Evolutionary conservation across 2,329 filamentous ascomycete genomes (phyloP).

Genomic region (Fusarium pseudocircinatum): DNA sequence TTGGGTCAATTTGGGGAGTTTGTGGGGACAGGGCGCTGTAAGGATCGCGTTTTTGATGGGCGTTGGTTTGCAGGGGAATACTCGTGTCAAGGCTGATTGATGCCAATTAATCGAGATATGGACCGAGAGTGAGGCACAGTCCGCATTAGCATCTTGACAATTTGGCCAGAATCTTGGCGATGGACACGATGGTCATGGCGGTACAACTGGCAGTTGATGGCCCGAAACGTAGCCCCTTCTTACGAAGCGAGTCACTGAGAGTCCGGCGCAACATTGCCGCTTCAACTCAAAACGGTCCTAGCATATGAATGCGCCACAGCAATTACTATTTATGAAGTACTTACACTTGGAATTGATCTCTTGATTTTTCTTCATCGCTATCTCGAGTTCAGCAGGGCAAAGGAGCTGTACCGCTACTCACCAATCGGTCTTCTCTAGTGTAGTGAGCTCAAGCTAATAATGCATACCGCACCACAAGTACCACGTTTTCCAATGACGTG

Average conservation of each 20-base stretch:
- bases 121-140: not conserved
- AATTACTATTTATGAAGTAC: no score
- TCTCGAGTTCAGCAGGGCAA: not conserved
- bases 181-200: not conserved
- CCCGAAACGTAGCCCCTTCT: no score
- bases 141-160: not conserved
- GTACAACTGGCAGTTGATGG: no score
- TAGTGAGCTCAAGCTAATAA: not conserved
- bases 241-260: no score
- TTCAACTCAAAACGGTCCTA: no score
- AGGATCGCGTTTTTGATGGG: slow-evolving; percentile 28
- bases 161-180: not conserved
- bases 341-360: no score
- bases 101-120: not conserved
- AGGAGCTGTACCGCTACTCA: not conserved
- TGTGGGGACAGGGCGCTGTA: slow-evolving; percentile 27
- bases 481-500: not conserved
- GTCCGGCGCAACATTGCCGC: no score
- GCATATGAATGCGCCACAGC: no score
- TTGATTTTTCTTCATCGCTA: no score
- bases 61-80: not conserved
- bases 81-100: not conserved
- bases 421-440: not conserved
- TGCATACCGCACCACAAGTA: not conserved
- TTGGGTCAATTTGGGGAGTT: slow-evolving; percentile 30